Percentiles rank a stretch among this genome's conserved stretches.
Conservation (phyloP, 371 early-diverging fungal species). For the Amoeboaphelidium occidentale region DNA sequence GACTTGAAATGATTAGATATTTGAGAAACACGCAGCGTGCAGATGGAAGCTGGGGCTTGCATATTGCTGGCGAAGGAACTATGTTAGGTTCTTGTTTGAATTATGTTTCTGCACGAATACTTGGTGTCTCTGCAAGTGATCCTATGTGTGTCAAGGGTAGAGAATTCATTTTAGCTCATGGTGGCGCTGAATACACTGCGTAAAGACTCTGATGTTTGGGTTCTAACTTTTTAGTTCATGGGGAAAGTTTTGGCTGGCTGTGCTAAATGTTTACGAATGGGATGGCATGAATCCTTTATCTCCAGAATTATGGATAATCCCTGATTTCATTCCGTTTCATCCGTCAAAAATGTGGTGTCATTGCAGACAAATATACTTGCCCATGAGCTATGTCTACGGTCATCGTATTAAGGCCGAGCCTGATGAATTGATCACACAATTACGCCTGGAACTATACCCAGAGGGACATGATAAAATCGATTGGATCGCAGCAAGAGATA, state of each 20-base stretch:
- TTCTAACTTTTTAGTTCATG: constrained; percentile 23
- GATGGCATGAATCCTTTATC: constrained; percentile 84
- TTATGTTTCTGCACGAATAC: constrained; percentile 64
- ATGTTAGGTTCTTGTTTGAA: constrained; percentile 85
- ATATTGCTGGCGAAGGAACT: constrained; percentile 74
- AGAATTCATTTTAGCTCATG: neutral
- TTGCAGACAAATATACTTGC: constrained; percentile 61
- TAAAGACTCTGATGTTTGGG: no score
- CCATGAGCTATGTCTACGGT: constrained; percentile 83
- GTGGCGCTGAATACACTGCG: neutral
- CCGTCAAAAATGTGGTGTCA: constrained; percentile 87
- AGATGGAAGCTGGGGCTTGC: constrained; percentile 94
- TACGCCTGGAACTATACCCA: constrained; percentile 65
- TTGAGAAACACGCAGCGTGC: constrained; percentile 47
- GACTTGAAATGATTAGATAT: constrained; percentile 65
- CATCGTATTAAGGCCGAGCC: constrained; percentile 27
- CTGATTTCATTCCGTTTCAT: constrained; percentile 50
- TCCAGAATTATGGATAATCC: constrained; percentile 83
- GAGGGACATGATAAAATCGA: constrained; percentile 52
- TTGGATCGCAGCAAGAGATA: constrained; percentile 57
- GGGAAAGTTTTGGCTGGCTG: constrained; percentile 90
- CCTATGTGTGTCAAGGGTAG: constrained; percentile 66
- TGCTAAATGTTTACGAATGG: constrained; percentile 78
- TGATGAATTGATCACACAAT: constrained; percentile 34
- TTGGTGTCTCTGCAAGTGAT: constrained; percentile 67